Conservation (phyloP, 352 stramenopile genomes). For the Pythium periplocum region DNA sequence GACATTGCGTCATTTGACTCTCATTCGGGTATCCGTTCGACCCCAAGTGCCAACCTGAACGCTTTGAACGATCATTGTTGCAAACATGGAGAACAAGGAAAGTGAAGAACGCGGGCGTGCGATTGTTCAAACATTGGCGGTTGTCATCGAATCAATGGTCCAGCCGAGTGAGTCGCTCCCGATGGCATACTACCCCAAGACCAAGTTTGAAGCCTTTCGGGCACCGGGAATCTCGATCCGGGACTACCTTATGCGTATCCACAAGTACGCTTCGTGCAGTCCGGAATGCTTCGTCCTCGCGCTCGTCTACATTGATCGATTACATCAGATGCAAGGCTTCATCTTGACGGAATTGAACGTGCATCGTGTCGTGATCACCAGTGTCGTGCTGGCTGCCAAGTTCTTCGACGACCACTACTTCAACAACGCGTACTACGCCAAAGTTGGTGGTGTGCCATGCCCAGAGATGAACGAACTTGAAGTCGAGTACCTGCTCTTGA, state of each 20-base stretch:
- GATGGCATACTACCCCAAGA: slow-evolving; percentile 49
- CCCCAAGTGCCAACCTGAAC: background rate
- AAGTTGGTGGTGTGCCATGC: slow-evolving; percentile 91
- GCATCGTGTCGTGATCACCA: slow-evolving; percentile 97
- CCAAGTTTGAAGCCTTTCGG: slow-evolving; percentile 85
- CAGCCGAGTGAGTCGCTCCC: slow-evolving; percentile 53
- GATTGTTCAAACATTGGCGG: slow-evolving; percentile 75
- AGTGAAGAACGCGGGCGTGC: slow-evolving; percentile 71
- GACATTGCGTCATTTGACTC: background rate
- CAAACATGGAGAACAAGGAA: slow-evolving; percentile 37
- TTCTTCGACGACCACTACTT: slow-evolving; percentile 99
- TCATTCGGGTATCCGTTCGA: background rate
- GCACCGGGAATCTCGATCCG: slow-evolving; percentile 75
- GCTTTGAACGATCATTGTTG: background rate
- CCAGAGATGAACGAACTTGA: slow-evolving; percentile 97
- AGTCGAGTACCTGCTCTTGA: slow-evolving; percentile 96
- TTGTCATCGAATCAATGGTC: slow-evolving; percentile 78
- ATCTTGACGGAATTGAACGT: slow-evolving; percentile 97
- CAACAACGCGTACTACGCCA: slow-evolving; percentile 99
- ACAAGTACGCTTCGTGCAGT: slow-evolving; percentile 98
- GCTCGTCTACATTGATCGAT: slow-evolving; percentile 98
- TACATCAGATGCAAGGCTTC: slow-evolving; percentile 96
- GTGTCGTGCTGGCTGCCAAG: slow-evolving; percentile 97
- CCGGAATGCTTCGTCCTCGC: slow-evolving; percentile 98
- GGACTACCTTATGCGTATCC: slow-evolving; percentile 89